These are phyloP conservation scores for Lecanicillium sp. DNA, from an alignment of 2,329 filamentous ascomycete species.

Conservation along the genomic window DNA sequence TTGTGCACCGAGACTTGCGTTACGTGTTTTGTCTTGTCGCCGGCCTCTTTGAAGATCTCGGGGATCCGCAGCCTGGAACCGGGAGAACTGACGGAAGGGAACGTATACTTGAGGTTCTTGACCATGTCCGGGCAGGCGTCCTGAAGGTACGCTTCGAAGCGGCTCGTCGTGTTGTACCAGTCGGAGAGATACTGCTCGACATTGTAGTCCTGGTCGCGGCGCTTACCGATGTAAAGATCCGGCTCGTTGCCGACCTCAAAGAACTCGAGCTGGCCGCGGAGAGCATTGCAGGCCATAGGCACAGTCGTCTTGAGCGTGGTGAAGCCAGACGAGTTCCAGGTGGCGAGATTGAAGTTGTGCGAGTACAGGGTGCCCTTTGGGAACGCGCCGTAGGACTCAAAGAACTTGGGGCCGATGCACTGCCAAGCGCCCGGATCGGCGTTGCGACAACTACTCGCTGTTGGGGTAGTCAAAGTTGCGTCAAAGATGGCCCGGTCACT, in stretches of 20 bases:
- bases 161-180: constrained; percentile 17
- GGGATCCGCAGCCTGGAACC: constrained; percentile 15
- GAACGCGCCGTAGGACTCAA: constrained; percentile 21
- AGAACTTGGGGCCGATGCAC: constrained; percentile 22
- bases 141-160: constrained; percentile 16
- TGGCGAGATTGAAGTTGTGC: constrained; percentile 21
- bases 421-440: constrained; percentile 20
- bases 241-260: constrained; percentile 23
- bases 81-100: constrained; percentile 18
- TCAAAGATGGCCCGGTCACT: constrained; percentile 22
- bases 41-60: constrained; percentile 25
- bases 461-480: constrained; percentile 17
- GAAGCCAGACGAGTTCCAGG: constrained; percentile 20
- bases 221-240: constrained; percentile 18
- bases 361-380: constrained; percentile 18
- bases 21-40: constrained; percentile 20
- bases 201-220: constrained; percentile 16
- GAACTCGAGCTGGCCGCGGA: constrained; percentile 18
- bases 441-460: constrained; percentile 17
- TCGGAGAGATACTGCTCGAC: constrained; percentile 17
- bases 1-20: constrained; percentile 24
- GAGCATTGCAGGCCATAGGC: constrained; percentile 20
- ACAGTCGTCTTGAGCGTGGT: constrained; percentile 19
- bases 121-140: constrained; percentile 17
- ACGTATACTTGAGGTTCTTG: constrained; percentile 15